Evolutionary conservation across 192 early-diverging fungal genomes (phyloP).

Genomic region (Dimargaris cristalligena): DNA sequence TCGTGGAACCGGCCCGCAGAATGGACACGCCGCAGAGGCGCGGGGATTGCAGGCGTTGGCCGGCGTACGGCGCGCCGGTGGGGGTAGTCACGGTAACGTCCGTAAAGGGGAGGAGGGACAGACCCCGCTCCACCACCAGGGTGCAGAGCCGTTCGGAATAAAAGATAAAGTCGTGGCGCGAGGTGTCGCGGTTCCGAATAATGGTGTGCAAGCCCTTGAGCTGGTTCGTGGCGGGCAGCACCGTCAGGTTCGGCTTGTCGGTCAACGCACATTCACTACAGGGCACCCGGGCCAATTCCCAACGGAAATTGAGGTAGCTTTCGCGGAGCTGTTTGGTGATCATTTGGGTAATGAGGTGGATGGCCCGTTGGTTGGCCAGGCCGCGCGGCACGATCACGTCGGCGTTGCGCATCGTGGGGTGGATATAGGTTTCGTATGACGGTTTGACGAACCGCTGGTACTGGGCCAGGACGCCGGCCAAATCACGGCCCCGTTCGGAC

Average conservation of each 20-base stretch:
- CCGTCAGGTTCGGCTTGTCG: conserved; percentile 19
- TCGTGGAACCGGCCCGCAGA: conserved; percentile 73
- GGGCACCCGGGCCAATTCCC: conserved; percentile 30
- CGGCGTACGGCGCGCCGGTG: conserved; percentile 32
- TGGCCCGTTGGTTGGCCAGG: conserved; percentile 76
- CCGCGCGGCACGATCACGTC: conserved; percentile 89
- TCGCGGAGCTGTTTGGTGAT: conserved; percentile 69
- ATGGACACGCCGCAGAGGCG: conserved; percentile 58
- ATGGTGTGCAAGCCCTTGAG: conserved; percentile 65
- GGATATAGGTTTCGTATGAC: conserved; percentile 77
- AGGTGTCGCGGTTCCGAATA: conserved; percentile 48
- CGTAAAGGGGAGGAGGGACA: conserved; percentile 40
- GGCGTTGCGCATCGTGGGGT: conserved; percentile 83
- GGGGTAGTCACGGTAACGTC: conserved; percentile 37
- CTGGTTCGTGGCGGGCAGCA: conserved; percentile 35
- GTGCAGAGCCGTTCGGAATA: conserved; percentile 77
- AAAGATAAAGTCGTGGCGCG: conserved; percentile 78
- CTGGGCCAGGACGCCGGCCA: conserved; percentile 72
- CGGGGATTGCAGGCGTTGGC: conserved; percentile 20
- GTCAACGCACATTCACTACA: conserved; percentile 7
- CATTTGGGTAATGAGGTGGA: conserved; percentile 82
- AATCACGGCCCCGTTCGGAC: conserved; percentile 72
- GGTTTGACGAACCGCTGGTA: conserved; percentile 91
- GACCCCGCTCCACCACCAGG: conserved; percentile 63
- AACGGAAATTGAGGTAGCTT: conserved; percentile 27